Evolutionary conservation across 768 basidiomycete genomes (phyloP).

Genomic region (Hygrophoropsis aurantiaca): DNA sequence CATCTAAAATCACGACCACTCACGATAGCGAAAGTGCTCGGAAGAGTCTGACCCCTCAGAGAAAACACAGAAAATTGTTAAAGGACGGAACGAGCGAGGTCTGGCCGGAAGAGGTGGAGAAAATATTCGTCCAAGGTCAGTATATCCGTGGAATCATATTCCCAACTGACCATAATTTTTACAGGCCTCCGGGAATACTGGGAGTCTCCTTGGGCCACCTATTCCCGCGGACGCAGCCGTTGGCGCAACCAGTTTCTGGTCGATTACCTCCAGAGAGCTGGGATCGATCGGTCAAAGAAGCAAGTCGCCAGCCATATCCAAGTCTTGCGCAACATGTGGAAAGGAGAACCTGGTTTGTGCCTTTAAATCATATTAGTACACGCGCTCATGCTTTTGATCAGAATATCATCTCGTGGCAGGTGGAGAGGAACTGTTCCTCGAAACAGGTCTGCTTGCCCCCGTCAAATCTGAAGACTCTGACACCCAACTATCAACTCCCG

Average conservation of each 20-base stretch:
- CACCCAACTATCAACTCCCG: conserved; percentile 38
- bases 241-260: conserved; percentile 88
- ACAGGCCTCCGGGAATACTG: conserved; percentile 75
- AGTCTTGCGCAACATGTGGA: conserved; percentile 86
- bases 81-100: conserved; percentile 79
- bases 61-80: conserved; percentile 82
- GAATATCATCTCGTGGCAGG: conserved; percentile 81
- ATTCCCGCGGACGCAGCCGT: conserved; percentile 73
- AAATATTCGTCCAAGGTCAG: conserved; percentile 73
- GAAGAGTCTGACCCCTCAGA: conserved; percentile 57
- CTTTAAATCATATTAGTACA: background rate
- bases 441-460: conserved; percentile 44
- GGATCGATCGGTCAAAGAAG: conserved; percentile 77
- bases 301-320: conserved; percentile 91
- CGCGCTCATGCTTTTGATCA: conserved; percentile 23
- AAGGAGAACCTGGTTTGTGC: conserved; percentile 67
- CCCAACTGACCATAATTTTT: conserved; percentile 3
- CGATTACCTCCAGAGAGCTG: conserved; percentile 69
- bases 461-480: conserved; percentile 62
- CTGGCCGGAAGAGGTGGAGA: conserved; percentile 79
- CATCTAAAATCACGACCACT: conserved; percentile 16
- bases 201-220: conserved; percentile 79
- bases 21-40: conserved; percentile 17
- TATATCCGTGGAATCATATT: conserved; percentile 1
- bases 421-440: conserved; percentile 68